A percentile compares a stretch with the other conserved stretches of the same genome.
Evolutionary conservation across 176 grass and related monocot genomes (phyloP).

Genomic region (Typha latifolia): DNA sequence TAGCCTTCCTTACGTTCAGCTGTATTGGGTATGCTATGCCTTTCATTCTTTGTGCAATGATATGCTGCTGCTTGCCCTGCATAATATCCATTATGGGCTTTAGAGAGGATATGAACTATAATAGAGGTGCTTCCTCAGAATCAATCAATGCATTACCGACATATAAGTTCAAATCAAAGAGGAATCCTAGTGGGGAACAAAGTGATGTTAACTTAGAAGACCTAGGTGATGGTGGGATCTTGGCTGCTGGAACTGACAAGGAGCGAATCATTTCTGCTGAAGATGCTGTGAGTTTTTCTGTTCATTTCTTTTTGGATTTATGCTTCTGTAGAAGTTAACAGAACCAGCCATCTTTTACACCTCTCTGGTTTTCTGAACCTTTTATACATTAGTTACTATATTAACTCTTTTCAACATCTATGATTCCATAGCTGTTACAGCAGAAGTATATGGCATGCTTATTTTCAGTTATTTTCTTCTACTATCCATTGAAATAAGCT

Average conservation of each 20-base stretch:
- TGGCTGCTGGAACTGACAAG: constrained; percentile 73
- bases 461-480: background rate
- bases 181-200: constrained; percentile 31
- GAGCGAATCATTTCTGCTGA: constrained; percentile 68
- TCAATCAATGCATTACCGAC: constrained; percentile 74
- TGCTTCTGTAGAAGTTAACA: too few species aligned
- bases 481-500: too few species aligned
- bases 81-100: constrained; percentile 88
- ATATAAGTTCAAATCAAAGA: constrained; percentile 95
- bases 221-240: constrained; percentile 50
- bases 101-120: constrained; percentile 68
- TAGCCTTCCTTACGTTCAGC: constrained; percentile 88
- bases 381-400: background rate
- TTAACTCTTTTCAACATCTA: background rate
- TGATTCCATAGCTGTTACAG: background rate
- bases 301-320: too few species aligned
- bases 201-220: constrained; percentile 34
- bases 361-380: too few species aligned
- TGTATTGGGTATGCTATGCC: constrained; percentile 97
- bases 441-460: background rate
- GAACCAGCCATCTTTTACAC: too few species aligned
- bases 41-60: constrained; percentile 85
- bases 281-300: constrained; percentile 53
- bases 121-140: constrained; percentile 77
- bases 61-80: constrained; percentile 90